Base-by-base conservation (phyloP, 202 grass and related monocot species). In the Setaria italica region DNA sequence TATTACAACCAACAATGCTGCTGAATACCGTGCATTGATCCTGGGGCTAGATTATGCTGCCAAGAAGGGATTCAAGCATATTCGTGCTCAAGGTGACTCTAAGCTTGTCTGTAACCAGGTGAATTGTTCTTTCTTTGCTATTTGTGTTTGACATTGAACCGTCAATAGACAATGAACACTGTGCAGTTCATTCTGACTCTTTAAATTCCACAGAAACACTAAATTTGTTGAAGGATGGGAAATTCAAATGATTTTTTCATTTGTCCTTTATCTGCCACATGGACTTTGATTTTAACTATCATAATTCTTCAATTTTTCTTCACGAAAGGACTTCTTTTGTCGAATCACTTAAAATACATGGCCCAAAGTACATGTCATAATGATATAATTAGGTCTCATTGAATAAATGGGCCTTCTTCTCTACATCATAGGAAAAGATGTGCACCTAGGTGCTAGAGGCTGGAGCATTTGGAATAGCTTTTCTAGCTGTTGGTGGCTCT, bases 21-120 rank as follows among this genome's bases (percentile, higher is more conserved):
- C 95, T 85, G 95, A 98, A 88, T 98, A 98, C 58, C 91, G 79
- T 72, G 93, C 91, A 86, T 86, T 98, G 87, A 85, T 98, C 86
- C 74, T 98, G 76, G 95, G 95, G 42, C 49, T 98, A 78, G 88
- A 84, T 83, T 92, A 79, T 89, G 95, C 95, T 51, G n/a, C 84
- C 59, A 90, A 88, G 15, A 98, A 98, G 79, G 95, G 95, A 69
- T 94, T 90, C 84, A 95, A 94, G 79, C 79, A 91, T 77, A 89
- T 98, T 59, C 80, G 57, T 80, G 91, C 80, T 62, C 89, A 92
- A 84, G 95, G 95, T 3, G 95, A 98, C 78, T 95, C 95, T 60
- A 86, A 84, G 45, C 86, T 95, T 89, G 88, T 95, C 35, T 94
- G 91, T 84, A 88, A 91, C 41, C 93, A 92, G 93, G 93, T 95